Evolutionary conservation across 2,329 filamentous ascomycete species (phyloP).

Genomic region (Dothistroma pini): DNA sequence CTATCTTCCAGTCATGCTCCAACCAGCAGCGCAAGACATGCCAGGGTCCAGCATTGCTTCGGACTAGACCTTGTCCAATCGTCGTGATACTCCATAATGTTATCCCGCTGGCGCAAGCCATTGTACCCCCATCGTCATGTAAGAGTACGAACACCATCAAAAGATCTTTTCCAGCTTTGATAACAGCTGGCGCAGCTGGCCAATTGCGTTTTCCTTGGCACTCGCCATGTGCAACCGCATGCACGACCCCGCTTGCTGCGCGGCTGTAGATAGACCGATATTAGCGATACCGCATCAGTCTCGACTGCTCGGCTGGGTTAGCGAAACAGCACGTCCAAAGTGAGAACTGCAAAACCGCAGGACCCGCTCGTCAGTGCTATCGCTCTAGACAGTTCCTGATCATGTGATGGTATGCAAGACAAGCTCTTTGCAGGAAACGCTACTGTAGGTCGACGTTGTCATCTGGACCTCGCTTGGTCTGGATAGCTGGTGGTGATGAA

Average conservation of each 20-base stretch:
- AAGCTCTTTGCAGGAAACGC: no score
- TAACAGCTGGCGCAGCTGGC: not conserved
- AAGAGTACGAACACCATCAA: not conserved
- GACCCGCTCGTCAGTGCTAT: no score
- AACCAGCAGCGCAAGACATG: slow-evolving; percentile 41
- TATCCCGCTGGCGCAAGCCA: no score
- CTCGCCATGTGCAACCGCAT: not conserved
- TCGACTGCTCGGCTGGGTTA: not conserved
- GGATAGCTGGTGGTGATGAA: no score
- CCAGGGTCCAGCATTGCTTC: slow-evolving; percentile 23
- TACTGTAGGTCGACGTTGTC: no score
- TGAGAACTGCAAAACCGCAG: no score
- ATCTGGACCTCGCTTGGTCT: no score
- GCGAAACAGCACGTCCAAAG: not conserved
- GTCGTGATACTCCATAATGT: slow-evolving; percentile 56
- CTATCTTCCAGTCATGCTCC: slow-evolving; percentile 46
- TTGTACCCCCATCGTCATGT: no score
- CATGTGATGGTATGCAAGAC: no score
- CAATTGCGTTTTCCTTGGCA: not conserved
- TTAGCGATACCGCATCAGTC: not conserved
- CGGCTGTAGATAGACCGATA: not conserved
- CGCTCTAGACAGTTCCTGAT: no score
- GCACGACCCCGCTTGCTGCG: not conserved
- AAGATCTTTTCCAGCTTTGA: slow-evolving; percentile 12
- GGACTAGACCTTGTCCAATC: slow-evolving; percentile 31